phyloP scores from a whole-genome alignment of 495 filamentous ascomycete genomes.

The Staphylotrichum tortipilum region DNA sequence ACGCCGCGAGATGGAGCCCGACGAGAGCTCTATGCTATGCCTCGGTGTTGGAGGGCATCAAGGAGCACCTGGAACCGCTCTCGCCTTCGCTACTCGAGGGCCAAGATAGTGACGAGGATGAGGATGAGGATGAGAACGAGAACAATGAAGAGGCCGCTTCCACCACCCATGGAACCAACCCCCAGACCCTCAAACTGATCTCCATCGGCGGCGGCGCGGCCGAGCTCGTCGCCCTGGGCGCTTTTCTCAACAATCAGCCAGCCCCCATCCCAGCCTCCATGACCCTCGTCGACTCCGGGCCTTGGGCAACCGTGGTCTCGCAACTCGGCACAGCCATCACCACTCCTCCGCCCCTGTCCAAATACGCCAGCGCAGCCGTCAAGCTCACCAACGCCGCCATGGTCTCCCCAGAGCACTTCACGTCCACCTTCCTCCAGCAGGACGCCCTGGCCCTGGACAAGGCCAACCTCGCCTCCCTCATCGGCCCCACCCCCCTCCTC shows the following conservation, averaged over 20 bases:
- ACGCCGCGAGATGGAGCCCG: slow-evolving; percentile 82
- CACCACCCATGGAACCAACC: not conserved
- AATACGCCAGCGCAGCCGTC: slow-evolving; percentile 47
- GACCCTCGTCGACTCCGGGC: slow-evolving; percentile 68
- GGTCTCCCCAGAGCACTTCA: slow-evolving; percentile 29
- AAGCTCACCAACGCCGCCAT: slow-evolving; percentile 38
- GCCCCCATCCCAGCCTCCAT: slow-evolving; percentile 30
- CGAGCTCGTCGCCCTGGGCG: slow-evolving; percentile 70
- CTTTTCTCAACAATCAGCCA: slow-evolving; percentile 43
- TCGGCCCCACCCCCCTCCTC: slow-evolving; percentile 36
- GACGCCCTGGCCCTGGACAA: slow-evolving; percentile 53
- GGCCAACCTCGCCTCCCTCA: slow-evolving; percentile 30
- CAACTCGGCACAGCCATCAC: slow-evolving; percentile 42
- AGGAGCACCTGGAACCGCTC: slow-evolving; percentile 26
- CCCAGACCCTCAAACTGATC: slow-evolving; percentile 38
- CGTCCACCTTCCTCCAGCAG: slow-evolving; percentile 45
- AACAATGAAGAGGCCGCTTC: not conserved
- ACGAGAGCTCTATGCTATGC: slow-evolving; percentile 71
- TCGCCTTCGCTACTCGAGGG: not conserved
- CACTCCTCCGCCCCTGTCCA: slow-evolving; percentile 40
- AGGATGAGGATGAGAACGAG: not conserved
- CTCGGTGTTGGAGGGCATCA: slow-evolving; percentile 50
- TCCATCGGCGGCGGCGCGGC: slow-evolving; percentile 84
- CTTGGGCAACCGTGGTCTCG: slow-evolving; percentile 57
- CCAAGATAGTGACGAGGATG: not conserved